Conservation (phyloP, 169 alveolate genomes). For the Plasmodium inui region DNA sequence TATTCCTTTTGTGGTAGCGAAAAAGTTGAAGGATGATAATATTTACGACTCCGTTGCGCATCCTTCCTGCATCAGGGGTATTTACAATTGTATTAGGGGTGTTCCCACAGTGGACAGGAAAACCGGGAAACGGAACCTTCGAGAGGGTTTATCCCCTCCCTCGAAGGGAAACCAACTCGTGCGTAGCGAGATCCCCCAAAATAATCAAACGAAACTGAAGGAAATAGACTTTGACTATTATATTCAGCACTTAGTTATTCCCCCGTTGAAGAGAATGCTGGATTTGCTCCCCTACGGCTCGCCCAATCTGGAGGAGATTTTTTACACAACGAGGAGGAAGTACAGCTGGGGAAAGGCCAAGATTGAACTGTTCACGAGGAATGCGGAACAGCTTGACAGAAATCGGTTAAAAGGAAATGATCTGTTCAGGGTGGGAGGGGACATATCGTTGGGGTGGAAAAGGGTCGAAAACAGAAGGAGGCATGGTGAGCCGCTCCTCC, state of each 20-base stretch:
- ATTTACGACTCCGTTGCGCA: conserved; percentile 28
- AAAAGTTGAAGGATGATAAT: conserved; percentile 50
- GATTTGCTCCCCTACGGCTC: conserved; percentile 61
- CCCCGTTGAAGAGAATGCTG: conserved; percentile 79
- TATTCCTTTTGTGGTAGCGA: conserved; percentile 76
- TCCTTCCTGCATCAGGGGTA: conserved; percentile 51
- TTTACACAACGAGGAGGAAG: conserved; percentile 19
- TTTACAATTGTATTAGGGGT: not conserved
- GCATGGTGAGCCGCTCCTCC: conserved; percentile 7
- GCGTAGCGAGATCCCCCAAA: not conserved
- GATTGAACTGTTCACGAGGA: conserved; percentile 37
- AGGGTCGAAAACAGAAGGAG: not conserved
- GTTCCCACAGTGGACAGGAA: not conserved
- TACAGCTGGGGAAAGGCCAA: not conserved
- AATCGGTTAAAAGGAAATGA: not conserved
- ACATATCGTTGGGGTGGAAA: not conserved
- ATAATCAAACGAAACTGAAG: conserved; percentile 35
- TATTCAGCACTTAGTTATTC: conserved; percentile 72
- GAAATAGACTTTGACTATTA: conserved; percentile 77
- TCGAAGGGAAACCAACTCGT: not conserved
- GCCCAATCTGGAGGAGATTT: conserved; percentile 10
- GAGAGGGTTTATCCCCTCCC: not conserved
- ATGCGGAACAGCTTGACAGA: not conserved
- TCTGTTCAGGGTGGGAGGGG: not conserved
- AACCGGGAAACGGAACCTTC: not conserved